Percentiles rank a stretch among this genome's conserved stretches.
These are phyloP conservation scores for Tagetes erecta DNA, from an alignment of 129 eudicot species.

Conservation along the genomic window DNA sequence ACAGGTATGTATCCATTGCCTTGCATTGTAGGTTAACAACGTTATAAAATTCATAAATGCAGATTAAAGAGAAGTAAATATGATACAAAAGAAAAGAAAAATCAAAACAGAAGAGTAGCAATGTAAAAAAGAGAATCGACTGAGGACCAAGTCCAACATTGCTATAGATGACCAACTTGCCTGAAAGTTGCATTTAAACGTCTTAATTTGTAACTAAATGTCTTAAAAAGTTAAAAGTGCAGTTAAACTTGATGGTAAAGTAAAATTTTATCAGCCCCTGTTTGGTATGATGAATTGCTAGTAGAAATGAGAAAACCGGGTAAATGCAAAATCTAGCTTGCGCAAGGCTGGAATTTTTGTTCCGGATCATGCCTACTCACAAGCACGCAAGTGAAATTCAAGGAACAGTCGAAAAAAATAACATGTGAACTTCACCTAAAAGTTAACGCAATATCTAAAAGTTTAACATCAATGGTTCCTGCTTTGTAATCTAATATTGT, in stretches of 20 bases:
- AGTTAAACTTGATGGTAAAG: neutral
- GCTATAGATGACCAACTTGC: neutral
- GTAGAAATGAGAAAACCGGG: neutral
- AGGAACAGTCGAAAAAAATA: neutral
- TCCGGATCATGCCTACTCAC: neutral
- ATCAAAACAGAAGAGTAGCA: neutral
- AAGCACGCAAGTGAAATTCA: neutral
- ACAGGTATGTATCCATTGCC: conserved; percentile 43
- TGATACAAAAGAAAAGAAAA: neutral
- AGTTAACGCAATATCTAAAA: neutral
- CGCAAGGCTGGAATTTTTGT: neutral
- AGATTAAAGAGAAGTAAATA: neutral
- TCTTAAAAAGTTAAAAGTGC: neutral
- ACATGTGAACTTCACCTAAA: neutral
- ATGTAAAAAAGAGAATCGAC: neutral
- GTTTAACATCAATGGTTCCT: conserved; percentile 3
- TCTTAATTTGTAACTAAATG: neutral
- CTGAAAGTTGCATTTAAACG: neutral
- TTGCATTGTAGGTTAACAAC: neutral
- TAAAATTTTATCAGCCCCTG: too few relatives aligned
- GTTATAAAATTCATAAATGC: neutral
- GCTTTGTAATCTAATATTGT: conserved; percentile 11
- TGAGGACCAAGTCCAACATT: neutral
- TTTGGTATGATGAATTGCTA: neutral
- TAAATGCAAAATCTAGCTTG: neutral